Evolutionary conservation across 441 rosid genomes (phyloP), one percentile per base, ranked within the genome.

Genomic region (Mallotus repandus): DNA sequence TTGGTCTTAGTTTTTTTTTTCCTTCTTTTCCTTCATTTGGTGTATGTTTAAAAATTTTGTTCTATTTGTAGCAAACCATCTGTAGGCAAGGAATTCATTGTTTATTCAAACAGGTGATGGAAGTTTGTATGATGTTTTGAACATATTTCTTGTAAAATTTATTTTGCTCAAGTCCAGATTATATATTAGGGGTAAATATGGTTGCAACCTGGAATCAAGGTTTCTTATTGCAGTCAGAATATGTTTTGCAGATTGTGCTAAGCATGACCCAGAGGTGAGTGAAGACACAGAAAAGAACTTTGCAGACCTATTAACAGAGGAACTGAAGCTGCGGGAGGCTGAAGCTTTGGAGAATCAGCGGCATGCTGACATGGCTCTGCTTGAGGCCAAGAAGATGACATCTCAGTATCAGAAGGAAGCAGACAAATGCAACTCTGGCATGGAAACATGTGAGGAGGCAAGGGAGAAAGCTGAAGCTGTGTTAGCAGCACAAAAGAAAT

Each of bases 371-470:
- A 85, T 81, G 68, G 89, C 89, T 66, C 75, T 94, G 71, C 88
- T 94, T 0, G 99, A 94, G 89, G 99, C 98, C 13, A 94, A 94
- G 91, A 94, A 94, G 84, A 63, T 89, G 71, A 77, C 94, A 18
- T 94, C 99, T 4, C 93, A 89, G 77, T 94, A 89, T 80, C 99
- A 91, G 67, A 92, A 94, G 78, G 99, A 94, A 81, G 99, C 98
- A 25, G 99, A 94, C 86, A 94, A 92, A 74, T 92, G 98, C 80
- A 94, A 88, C 79, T 89, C 98, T 0, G 99, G 98, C 53, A 92
- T 94, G 98, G 99, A 89, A 83, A 92, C 98, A 4, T 92, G 98
- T 74, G 98, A 94, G 82, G 99, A 85, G 82, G 96, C 98, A 9
- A 82, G 99, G 82, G 99, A 94, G 77, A 94, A 87, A 75, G 81